A percentile compares a stretch with the other conserved stretches of the same genome.
Evolutionary conservation across 2,329 filamentous ascomycete genomes (phyloP).

Genomic region (Claviceps arundinis): DNA sequence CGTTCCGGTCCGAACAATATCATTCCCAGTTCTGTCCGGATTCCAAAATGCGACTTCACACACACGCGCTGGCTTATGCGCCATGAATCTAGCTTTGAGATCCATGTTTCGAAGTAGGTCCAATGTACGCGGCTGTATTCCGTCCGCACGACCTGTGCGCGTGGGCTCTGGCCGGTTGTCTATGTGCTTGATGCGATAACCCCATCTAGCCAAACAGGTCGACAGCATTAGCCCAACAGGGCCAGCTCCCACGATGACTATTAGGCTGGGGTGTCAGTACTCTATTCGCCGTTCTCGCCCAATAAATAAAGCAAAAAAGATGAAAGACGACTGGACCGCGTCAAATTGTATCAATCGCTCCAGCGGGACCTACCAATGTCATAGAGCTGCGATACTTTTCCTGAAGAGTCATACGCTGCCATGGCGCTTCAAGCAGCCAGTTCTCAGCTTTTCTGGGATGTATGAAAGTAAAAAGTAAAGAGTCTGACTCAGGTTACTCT

Average conservation of each 20-base stretch:
- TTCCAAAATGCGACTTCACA: slow-evolving; percentile 69
- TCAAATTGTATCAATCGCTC: not conserved
- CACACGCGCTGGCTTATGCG: slow-evolving; percentile 72
- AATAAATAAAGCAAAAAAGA: too few species aligned
- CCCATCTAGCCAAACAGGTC: slow-evolving; percentile 80
- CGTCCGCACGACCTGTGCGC: slow-evolving; percentile 73
- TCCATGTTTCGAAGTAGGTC: slow-evolving; percentile 84
- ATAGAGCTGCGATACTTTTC: slow-evolving; percentile 17
- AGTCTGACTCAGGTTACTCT: not conserved
- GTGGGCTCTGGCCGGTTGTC: slow-evolving; percentile 83
- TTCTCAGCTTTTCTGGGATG: not conserved
- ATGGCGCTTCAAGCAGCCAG: not conserved
- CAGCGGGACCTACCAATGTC: slow-evolving; percentile 27
- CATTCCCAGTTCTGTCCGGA: slow-evolving; percentile 37
- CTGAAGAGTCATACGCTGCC: not conserved
- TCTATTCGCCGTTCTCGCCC: not conserved
- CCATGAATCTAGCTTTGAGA: slow-evolving; percentile 78
- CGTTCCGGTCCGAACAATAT: slow-evolving; percentile 52
- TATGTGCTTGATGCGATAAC: slow-evolving; percentile 89
- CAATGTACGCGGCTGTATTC: slow-evolving; percentile 79
- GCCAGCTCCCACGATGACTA: slow-evolving; percentile 78
- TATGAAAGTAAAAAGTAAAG: not conserved
- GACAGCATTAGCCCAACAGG: slow-evolving; percentile 81
- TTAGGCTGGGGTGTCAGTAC: slow-evolving; percentile 11
- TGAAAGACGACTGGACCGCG: not conserved